Evolutionary conservation across 31 red algal species (phyloP).

Genomic region (Endocladia muricata): DNA sequence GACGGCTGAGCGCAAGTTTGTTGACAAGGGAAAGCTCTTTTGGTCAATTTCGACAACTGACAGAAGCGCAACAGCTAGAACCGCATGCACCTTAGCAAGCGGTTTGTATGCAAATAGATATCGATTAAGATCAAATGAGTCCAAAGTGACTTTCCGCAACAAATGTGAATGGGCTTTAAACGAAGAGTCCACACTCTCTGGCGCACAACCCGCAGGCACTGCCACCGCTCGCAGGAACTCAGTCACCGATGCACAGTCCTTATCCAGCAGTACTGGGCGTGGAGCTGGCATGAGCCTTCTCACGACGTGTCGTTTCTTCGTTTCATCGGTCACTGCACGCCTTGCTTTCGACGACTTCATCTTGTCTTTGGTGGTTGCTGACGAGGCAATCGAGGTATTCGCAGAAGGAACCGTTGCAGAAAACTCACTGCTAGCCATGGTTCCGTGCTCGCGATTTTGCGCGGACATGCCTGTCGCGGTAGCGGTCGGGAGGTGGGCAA

Average conservation of each 20-base stretch:
- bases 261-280: slow-evolving; percentile 22
- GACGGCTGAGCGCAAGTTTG: slow-evolving; percentile 42
- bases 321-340: slow-evolving; percentile 18
- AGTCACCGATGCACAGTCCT: slow-evolving; percentile 51
- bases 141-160: slow-evolving; percentile 40
- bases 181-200: slow-evolving; percentile 37
- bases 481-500: background rate
- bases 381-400: background rate
- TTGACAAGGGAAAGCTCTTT: slow-evolving; percentile 49
- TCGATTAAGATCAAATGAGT: slow-evolving; percentile 61
- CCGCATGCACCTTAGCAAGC: slow-evolving; percentile 42
- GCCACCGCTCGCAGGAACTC: slow-evolving; percentile 43
- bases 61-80: slow-evolving; percentile 34
- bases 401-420: slow-evolving; percentile 1
- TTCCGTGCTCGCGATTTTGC: background rate
- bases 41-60: slow-evolving; percentile 22
- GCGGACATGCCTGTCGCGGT: background rate
- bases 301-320: slow-evolving; percentile 11
- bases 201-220: slow-evolving; percentile 31
- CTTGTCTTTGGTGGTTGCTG: background rate
- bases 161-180: slow-evolving; percentile 47
- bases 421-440: too few relatives aligned
- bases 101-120: slow-evolving; percentile 64
- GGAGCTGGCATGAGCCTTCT: slow-evolving; percentile 29
- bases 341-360: background rate